Evolutionary conservation across 2,329 filamentous ascomycete genomes (phyloP).

Genomic region (Graphiopsis chlorocephala): DNA sequence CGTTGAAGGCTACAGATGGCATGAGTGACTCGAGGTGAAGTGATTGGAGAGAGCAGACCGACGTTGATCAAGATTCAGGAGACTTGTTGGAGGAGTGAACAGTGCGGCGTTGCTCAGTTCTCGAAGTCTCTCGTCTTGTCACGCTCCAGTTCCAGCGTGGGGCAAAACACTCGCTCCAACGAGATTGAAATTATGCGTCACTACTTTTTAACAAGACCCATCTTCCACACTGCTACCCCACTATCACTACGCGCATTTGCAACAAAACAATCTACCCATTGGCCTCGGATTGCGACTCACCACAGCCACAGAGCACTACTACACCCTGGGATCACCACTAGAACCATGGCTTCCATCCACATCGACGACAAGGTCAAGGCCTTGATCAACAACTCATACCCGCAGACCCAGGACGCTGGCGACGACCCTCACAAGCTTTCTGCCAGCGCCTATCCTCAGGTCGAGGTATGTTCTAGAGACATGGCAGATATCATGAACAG

Average conservation of each 20-base stretch:
- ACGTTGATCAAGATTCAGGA: not conserved
- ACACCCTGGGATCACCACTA: not conserved
- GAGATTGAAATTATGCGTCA: slow-evolving; percentile 1
- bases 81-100: not conserved
- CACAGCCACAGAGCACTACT: not conserved
- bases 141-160: not conserved
- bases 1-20: not conserved
- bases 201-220: not conserved
- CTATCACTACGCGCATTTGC: slow-evolving; percentile 1
- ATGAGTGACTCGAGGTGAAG: not conserved
- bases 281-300: slow-evolving; percentile 3
- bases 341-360: slow-evolving; percentile 31
- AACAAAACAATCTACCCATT: not conserved
- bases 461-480: slow-evolving; percentile 25
- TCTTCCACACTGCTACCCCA: slow-evolving; percentile 5
- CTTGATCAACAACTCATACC: slow-evolving; percentile 35
- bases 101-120: not conserved
- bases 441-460: slow-evolving; percentile 31
- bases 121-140: not conserved
- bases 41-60: not conserved
- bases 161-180: slow-evolving; percentile 1
- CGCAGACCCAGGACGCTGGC: slow-evolving; percentile 31
- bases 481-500: not conserved
- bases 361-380: slow-evolving; percentile 34
- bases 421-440: slow-evolving; percentile 36